These are phyloP conservation scores for Babesia microti DNA, from an alignment of 169 alveolate species.

Conservation along the genomic window DNA sequence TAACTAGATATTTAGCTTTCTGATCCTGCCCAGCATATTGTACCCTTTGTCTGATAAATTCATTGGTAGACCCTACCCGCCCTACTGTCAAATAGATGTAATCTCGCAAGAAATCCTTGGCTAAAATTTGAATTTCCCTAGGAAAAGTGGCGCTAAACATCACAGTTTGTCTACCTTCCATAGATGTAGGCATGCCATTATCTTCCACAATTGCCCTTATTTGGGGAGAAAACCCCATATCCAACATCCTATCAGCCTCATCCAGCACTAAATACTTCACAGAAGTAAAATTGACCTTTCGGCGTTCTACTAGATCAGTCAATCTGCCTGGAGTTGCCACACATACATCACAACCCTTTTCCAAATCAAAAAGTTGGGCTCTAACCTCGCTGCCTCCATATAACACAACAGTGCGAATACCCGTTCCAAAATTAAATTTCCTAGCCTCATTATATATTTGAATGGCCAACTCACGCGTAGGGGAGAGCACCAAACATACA, in stretches of 20 bases:
- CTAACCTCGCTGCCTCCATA: slow-evolving; percentile 85
- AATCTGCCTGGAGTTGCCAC: slow-evolving; percentile 95
- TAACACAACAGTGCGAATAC: slow-evolving; percentile 77
- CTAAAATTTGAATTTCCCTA: slow-evolving; percentile 79
- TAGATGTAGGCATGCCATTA: slow-evolving; percentile 59
- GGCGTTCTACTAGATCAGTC: slow-evolving; percentile 72
- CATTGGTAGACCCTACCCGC: slow-evolving; percentile 85
- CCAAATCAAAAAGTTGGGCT: slow-evolving; percentile 77
- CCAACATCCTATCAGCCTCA: slow-evolving; percentile 90
- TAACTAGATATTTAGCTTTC: slow-evolving; percentile 63
- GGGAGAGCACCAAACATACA: slow-evolving; percentile 51
- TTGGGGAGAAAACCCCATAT: slow-evolving; percentile 90
- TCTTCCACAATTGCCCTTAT: slow-evolving; percentile 68
- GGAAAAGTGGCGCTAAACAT: slow-evolving; percentile 90
- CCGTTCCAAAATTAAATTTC: slow-evolving; percentile 78
- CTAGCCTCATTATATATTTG: slow-evolving; percentile 79
- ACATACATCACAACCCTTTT: slow-evolving; percentile 87
- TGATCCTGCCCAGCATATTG: slow-evolving; percentile 77
- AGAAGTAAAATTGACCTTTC: slow-evolving; percentile 55
- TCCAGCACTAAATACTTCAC: slow-evolving; percentile 79
- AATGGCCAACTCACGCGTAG: slow-evolving; percentile 52
- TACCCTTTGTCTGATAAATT: slow-evolving; percentile 80
- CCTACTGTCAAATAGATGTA: slow-evolving; percentile 80
- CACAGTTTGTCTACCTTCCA: slow-evolving; percentile 73
- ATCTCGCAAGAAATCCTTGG: slow-evolving; percentile 73